phyloP scores from a whole-genome alignment of 1,284 basidiomycete genomes.

The Phylloboletellus chloephorus region DNA sequence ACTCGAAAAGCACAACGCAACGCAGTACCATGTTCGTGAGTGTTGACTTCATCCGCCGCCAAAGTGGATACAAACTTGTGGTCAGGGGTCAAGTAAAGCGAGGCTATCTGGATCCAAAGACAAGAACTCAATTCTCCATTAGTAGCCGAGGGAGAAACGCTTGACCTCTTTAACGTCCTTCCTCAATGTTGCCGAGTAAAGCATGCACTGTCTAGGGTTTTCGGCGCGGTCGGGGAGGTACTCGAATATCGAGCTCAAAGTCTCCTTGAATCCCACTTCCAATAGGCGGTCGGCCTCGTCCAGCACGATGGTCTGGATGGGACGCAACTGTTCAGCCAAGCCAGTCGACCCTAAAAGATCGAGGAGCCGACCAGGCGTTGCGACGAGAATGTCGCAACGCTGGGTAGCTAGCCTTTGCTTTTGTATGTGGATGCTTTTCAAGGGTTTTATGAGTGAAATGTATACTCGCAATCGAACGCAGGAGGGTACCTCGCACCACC shows the following conservation, averaged over 20 bases:
- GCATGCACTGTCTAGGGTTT: constrained; percentile 60
- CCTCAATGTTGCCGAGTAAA: constrained; percentile 72
- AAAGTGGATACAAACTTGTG: constrained; percentile 63
- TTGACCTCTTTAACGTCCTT: constrained; percentile 35
- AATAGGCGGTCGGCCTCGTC: constrained; percentile 91
- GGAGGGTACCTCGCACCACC: constrained; percentile 48
- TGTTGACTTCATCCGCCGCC: constrained; percentile 55
- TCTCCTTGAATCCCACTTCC: constrained; percentile 83
- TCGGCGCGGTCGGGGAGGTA: constrained; percentile 42
- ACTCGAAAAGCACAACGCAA: not conserved
- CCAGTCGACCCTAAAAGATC: constrained; percentile 61
- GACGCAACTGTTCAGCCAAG: constrained; percentile 34
- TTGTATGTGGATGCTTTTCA: constrained; percentile 25
- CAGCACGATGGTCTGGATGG: constrained; percentile 75
- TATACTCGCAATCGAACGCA: not conserved
- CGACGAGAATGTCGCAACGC: constrained; percentile 78
- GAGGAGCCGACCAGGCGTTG: constrained; percentile 84
- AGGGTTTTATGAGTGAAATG: constrained; percentile 3
- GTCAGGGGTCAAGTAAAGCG: constrained; percentile 41
- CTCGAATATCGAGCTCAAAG: constrained; percentile 71
- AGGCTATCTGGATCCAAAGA: constrained; percentile 37
- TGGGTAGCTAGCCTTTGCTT: constrained; percentile 36
- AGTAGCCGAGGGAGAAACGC: not conserved
- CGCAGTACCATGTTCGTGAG: constrained; percentile 53
- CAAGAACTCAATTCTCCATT: constrained; percentile 1